A percentile compares a stretch with the other conserved stretches of the same genome.
Conservation (phyloP, 202 grass and related monocot species). For the Cymbopogon flexuosus region DNA sequence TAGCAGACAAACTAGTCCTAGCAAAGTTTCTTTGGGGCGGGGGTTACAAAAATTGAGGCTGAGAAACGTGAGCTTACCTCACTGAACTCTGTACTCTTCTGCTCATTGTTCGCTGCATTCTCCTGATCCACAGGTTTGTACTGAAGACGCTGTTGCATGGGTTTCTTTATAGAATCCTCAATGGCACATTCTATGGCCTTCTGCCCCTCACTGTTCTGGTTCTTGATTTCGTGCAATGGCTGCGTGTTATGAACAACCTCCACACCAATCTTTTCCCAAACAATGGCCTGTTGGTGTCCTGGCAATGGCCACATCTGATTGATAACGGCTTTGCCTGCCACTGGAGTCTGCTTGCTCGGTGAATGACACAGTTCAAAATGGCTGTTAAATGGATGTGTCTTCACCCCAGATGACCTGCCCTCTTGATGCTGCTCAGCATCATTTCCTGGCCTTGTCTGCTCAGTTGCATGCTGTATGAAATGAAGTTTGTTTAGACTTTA, state of each 20-base stretch:
- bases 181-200: background rate
- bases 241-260: background rate
- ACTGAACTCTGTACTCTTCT: conserved; percentile 6
- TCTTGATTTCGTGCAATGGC: background rate
- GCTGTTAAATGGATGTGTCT: background rate
- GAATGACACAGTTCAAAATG: background rate
- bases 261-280: too few relatives aligned
- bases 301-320: background rate
- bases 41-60: background rate
- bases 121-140: background rate
- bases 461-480: background rate
- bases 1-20: background rate
- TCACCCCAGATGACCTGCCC: background rate
- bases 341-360: background rate
- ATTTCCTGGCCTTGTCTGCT: background rate
- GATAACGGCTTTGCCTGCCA: background rate
- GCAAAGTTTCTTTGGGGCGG: background rate
- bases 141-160: too few relatives aligned
- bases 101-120: background rate
- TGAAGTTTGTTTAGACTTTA: background rate
- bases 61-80: conserved; percentile 8
- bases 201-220: background rate
- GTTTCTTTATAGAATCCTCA: background rate
- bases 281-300: too few relatives aligned
- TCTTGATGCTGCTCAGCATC: background rate